Evolutionary conservation across 2,329 filamentous ascomycete species (phyloP), one percentile per base, ranked within the genome.

Genomic region (Kalaharituber pfeilii): DNA sequence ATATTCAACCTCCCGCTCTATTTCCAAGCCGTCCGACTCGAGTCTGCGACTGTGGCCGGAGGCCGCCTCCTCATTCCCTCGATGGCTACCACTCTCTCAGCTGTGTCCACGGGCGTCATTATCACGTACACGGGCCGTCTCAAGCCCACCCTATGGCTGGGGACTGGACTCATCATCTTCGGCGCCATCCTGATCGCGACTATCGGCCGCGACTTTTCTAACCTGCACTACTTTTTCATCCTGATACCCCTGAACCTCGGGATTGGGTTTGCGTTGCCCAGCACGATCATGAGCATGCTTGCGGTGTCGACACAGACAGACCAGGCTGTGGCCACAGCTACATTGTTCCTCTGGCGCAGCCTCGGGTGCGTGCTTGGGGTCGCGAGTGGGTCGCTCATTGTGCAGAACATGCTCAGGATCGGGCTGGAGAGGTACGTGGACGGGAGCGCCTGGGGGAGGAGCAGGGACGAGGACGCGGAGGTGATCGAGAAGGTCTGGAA

Each of bases 351-450:
- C 18, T 86, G 81, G 78, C 75, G 84, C 53, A 79, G 77, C 55
- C 67, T 88, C 4, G 84, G 84, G 5, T 76, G 75, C 54, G 82
- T 88, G 1, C 73, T 87, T 63, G 84, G 84, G n/a, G 76, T 88
- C 45, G 79, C 83, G 0, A 70, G 75, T 52, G 83, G 79, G 60
- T 84, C 80, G 64, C 73, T 86, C 55, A 76, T 86, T 6, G 70
- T 88, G 57, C 84, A 89, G 68, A 86, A 86, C 62, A 73, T 77
- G 0, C 69, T 89, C 51, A 68, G 76, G 7, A 68, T 72, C 18
- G 81, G 80, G 60, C 71, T 89, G 4, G 67, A 75, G 3, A 59
- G 65, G 9, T 72, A 75, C 29, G 80, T 88, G 7, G 72, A 25
- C 13, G 42, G 42, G n/a, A 20, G 18, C 18, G 24, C 11, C 11